Base-by-base conservation (phyloP, 2,329 filamentous ascomycete genomes). In the Paracorniculantispora psalliotae region DNA sequence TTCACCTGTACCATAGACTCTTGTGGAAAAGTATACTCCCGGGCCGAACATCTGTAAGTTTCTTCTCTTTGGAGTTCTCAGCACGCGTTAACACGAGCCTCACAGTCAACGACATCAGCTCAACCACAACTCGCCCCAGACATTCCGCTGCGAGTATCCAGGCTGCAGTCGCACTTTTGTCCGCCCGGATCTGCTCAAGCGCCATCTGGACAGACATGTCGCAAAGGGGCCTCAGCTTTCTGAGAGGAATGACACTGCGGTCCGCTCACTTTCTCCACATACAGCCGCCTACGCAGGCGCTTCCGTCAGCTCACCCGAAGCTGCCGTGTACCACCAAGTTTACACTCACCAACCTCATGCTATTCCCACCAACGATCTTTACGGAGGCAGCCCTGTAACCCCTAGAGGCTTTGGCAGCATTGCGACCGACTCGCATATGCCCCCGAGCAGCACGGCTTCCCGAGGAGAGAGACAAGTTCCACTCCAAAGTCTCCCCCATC, bases 111-210 rank as follows among this genome's bases (percentile, higher is more conserved):
- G 94, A 48, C 93, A 97, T 75, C 92, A 97, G 75, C 77, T 97
- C 65, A 99, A 99, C 71, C 94, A 97, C 75, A 89, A 90, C 59
- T 93, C 93, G 19, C 97, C 97, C 75, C 91, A 96, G 70, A 96
- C 96, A 58, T 97, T 96, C 71, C 85, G 86, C 68, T 97, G 94
- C 78, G 91, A 96, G 69, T 96, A 92, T 67, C 90, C 91, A 21
- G 91, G 92, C 69, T 99, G 94, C 73, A 85, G 87, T 61, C 88
- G 93, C 54, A 88, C 90, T 33, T 99, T 97, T 75, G 93, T 97
- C 60, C 87, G 94, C 63, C 91, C 96, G 65, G 94, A 99, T 72
- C 80, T 99, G 60, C 92, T 94, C 70, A 89, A 94, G 68, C 87
- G 90, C 44, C 90, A 94, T 73, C 84, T 87, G 69, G 90, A 93